Percentiles rank a stretch among this genome's conserved stretches.
Evolutionary conservation across 1,284 basidiomycete species (phyloP).

Genomic region (Mycosarcoma maydis): DNA sequence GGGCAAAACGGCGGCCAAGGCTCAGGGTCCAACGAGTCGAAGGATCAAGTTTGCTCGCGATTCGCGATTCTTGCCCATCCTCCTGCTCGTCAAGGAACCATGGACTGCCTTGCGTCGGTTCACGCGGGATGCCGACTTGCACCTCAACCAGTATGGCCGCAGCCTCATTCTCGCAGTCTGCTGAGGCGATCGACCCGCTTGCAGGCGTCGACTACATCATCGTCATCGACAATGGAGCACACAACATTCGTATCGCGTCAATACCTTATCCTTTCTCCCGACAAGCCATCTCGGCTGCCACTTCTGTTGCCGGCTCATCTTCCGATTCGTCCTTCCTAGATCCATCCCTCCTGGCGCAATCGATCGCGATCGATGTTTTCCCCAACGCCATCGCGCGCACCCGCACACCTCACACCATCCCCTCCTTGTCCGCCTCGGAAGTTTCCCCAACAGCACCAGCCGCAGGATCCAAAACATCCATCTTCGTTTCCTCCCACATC

Average conservation of each 20-base stretch:
- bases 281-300: neutral
- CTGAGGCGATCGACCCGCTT: constrained; percentile 7
- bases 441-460: constrained; percentile 33
- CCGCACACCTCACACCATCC: constrained; percentile 21
- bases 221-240: constrained; percentile 47
- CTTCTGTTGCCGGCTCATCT: neutral
- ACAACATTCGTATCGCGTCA: constrained; percentile 40
- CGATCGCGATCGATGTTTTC: constrained; percentile 3
- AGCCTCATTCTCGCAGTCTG: neutral
- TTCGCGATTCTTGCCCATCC: too few relatives aligned
- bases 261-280: constrained; percentile 26
- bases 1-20: too few relatives aligned
- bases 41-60: neutral
- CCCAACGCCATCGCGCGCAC: constrained; percentile 56
- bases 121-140: constrained; percentile 4
- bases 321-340: neutral
- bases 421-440: neutral
- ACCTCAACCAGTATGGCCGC: constrained; percentile 1
- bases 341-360: neutral
- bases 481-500: constrained; percentile 51
- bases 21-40: constrained; percentile 17
- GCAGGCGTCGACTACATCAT: constrained; percentile 28
- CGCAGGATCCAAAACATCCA: constrained; percentile 13
- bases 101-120: too few relatives aligned
- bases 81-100: too few relatives aligned